Percentiles rank a stretch among this genome's conserved stretches.
These are phyloP conservation scores for Xylaria venustula DNA, from an alignment of 495 filamentous ascomycete genomes.

Conservation along the genomic window DNA sequence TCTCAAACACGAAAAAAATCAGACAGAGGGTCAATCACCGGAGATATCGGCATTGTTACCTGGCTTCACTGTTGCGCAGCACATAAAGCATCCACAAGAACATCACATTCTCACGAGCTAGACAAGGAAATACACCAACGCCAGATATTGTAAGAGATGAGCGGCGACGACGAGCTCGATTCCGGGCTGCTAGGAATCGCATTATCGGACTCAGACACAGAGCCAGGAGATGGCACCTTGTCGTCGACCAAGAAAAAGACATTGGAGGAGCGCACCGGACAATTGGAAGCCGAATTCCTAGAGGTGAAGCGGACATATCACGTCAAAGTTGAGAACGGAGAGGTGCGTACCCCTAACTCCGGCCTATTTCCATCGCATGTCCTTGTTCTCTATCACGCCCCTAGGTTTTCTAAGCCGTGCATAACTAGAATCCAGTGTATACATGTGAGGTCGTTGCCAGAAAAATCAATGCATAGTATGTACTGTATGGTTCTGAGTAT, in stretches of 20 bases:
- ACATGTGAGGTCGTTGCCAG: too few relatives aligned
- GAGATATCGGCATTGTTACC: too few relatives aligned
- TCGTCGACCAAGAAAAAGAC: conserved; percentile 12
- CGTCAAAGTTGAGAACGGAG: conserved; percentile 47
- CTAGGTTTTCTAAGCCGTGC: background rate
- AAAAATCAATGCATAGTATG: background rate
- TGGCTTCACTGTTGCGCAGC: too few relatives aligned
- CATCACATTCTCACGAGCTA: background rate
- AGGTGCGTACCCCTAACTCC: conserved; percentile 26
- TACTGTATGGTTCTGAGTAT: too few relatives aligned
- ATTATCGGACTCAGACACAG: conserved; percentile 39
- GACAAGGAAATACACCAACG: too few relatives aligned
- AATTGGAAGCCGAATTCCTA: conserved; percentile 44
- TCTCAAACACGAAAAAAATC: background rate
- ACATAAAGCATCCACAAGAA: background rate
- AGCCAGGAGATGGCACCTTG: conserved; percentile 1
- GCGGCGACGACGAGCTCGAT: conserved; percentile 24
- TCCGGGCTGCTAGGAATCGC: conserved; percentile 37
- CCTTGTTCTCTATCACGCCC: background rate
- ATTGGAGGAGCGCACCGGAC: conserved; percentile 37
- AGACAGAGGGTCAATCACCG: too few relatives aligned
- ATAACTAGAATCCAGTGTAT: too few relatives aligned
- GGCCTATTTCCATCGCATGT: background rate
- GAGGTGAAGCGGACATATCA: conserved; percentile 35
- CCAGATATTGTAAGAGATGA: too few relatives aligned